Percentiles rank a stretch among this genome's conserved stretches.
Evolutionary conservation across 2,329 filamentous ascomycete species (phyloP).

Genomic region (Raffaelea albimanens): DNA sequence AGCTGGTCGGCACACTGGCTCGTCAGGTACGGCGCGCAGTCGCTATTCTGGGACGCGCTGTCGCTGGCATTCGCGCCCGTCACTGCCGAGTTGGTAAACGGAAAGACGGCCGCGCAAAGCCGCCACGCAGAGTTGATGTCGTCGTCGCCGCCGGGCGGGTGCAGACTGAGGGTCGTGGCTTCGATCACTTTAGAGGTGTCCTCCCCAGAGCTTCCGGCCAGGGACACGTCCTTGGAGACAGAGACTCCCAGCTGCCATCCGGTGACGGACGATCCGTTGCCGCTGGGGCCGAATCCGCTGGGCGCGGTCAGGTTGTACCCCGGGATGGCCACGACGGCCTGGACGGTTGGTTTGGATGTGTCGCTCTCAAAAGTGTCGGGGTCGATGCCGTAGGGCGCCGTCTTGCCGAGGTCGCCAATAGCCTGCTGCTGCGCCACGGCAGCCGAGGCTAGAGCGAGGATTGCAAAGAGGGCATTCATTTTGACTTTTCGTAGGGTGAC

Average conservation of each 20-base stretch:
- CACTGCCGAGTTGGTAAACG: slow-evolving; percentile 3
- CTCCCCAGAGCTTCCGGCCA: slow-evolving; percentile 1
- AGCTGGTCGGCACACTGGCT: slow-evolving; percentile 4
- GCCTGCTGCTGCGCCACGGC: slow-evolving; percentile 1
- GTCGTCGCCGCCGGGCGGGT: background rate
- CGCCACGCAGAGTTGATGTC: slow-evolving; percentile 4
- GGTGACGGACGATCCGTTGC: slow-evolving; percentile 5
- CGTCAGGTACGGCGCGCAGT: slow-evolving; percentile 5
- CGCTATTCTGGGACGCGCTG: background rate
- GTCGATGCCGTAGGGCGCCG: slow-evolving; percentile 3
- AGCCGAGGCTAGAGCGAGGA: no score
- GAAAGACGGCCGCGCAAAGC: slow-evolving; percentile 9
- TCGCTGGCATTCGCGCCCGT: background rate
- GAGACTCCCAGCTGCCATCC: slow-evolving; percentile 9
- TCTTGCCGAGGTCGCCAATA: background rate
- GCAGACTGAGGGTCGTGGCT: no score
- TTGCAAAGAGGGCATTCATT: no score
- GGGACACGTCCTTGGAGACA: slow-evolving; percentile 3
- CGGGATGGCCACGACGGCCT: slow-evolving; percentile 3
- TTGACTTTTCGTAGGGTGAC: no score
- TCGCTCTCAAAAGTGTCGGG: slow-evolving; percentile 1
- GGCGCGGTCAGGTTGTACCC: slow-evolving; percentile 8
- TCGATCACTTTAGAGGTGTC: no score
- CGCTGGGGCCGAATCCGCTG: slow-evolving; percentile 2
- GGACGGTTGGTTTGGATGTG: slow-evolving; percentile 1